Conservation (phyloP, 805 yeast genomes). For the Metahyphopichia silvanorum region DNA sequence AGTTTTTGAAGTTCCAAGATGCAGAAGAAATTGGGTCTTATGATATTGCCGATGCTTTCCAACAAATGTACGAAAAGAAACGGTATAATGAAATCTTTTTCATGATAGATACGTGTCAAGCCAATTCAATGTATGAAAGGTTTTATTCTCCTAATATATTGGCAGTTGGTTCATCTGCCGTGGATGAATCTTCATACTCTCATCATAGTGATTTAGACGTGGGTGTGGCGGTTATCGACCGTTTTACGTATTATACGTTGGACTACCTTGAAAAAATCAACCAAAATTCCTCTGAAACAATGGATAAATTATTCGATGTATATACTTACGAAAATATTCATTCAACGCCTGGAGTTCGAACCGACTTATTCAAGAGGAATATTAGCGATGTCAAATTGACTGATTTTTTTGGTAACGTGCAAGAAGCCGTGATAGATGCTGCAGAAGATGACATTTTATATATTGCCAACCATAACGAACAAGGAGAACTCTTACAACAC, state of each 20-base stretch:
- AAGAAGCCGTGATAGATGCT: constrained; percentile 63
- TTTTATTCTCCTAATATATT: constrained; percentile 89
- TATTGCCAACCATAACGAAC: constrained; percentile 29
- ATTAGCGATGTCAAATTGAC: constrained; percentile 71
- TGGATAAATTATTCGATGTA: constrained; percentile 80
- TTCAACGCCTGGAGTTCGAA: constrained; percentile 89
- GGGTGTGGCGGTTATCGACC: constrained; percentile 96
- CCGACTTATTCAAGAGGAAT: constrained; percentile 71
- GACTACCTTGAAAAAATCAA: constrained; percentile 83
- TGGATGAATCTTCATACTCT: constrained; percentile 89
- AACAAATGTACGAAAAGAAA: constrained; percentile 93
- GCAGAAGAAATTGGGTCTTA: constrained; percentile 95
- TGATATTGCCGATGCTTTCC: constrained; percentile 96
- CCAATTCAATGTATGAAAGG: constrained; percentile 93
- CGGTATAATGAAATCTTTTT: constrained; percentile 93
- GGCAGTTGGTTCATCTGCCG: constrained; percentile 86
- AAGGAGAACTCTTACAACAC: constrained; percentile 12
- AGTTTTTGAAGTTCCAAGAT: constrained; percentile 94
- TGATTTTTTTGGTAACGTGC: constrained; percentile 93
- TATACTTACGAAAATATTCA: constrained; percentile 84
- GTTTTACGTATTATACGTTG: constrained; percentile 89
- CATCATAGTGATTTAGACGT: constrained; percentile 94
- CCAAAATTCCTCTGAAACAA: constrained; percentile 67
- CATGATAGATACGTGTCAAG: constrained; percentile 99
- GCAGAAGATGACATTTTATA: constrained; percentile 48